Percentiles rank a stretch among this genome's conserved stretches.
These are phyloP conservation scores for Lactarius akahatsu DNA, from an alignment of 768 basidiomycete genomes.

Conservation along the genomic window DNA sequence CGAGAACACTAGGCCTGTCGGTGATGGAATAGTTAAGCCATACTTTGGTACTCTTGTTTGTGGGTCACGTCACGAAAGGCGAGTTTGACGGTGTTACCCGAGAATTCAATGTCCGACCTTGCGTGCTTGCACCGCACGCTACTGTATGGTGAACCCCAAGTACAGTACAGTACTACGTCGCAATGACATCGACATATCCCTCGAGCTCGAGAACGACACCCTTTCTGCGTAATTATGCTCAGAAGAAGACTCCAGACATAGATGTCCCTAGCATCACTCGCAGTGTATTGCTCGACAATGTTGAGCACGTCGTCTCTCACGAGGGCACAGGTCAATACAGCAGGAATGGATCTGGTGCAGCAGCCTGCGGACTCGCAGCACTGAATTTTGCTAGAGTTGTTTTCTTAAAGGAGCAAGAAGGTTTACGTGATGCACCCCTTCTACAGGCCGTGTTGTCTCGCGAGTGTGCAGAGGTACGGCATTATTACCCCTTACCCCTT, in stretches of 20 bases:
- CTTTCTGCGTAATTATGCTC: neutral
- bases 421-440: slow-evolving; percentile 35
- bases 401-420: slow-evolving; percentile 40
- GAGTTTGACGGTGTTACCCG: neutral
- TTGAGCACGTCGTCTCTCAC: slow-evolving; percentile 44
- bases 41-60: too few relatives aligned
- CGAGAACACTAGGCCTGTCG: too few relatives aligned
- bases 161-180: neutral
- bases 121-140: neutral
- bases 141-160: neutral
- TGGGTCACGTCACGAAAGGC: too few relatives aligned
- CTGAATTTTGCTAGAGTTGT: slow-evolving; percentile 60
- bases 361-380: slow-evolving; percentile 66
- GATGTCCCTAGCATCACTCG: slow-evolving; percentile 5
- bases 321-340: slow-evolving; percentile 57
- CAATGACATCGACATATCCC: slow-evolving; percentile 9
- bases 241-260: neutral
- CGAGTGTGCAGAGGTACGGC: slow-evolving; percentile 41
- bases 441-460: slow-evolving; percentile 38
- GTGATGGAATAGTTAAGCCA: too few relatives aligned
- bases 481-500: neutral
- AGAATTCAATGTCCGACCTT: neutral
- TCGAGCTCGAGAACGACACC: slow-evolving; percentile 42
- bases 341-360: slow-evolving; percentile 39
- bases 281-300: slow-evolving; percentile 29